Base-by-base conservation (phyloP, 768 basidiomycete species). In the Leccinum broughii region DNA sequence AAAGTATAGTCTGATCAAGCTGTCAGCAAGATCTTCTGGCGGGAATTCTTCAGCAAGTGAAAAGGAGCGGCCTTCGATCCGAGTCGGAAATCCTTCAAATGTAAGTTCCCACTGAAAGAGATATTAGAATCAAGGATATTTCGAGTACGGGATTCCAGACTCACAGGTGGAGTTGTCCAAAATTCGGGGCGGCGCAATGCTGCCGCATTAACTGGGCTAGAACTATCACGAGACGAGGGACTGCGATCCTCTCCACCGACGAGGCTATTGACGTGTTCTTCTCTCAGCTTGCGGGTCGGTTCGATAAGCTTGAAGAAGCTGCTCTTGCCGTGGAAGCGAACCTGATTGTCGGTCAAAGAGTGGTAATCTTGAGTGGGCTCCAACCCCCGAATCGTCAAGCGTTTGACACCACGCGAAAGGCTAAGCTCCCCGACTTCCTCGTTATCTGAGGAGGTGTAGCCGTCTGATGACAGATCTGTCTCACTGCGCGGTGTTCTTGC, bases 1-100 rank as follows among this genome's bases (percentile, higher is more conserved):
- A 65, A 96, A 96, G 70, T 85, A 94, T 30, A 87, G 76, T 41
- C 83, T 75, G 63, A 95, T 83, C 32, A 97, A 78, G 17, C 64
- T 69, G 30, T 73, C 67, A 8, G 81, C 81, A 17, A 93, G 82
- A 59, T 88, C 86, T 15, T 73, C 67, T 0, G 90, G 83, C 41
- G 92, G 93, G 52, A 90, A 87, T 68, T 69, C 62, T n/a, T 77
- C 72, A 46, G 70, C 62, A 15, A 81, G 64, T 60, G 78, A 70
- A 49, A 68, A 63, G 51, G 73, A 68, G 57, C 81, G 61, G 20
- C 57, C 44, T 5, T 68, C 60, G 3, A 64, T 60, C 37, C 67
- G 67, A 46, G 69, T 63, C 63, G 74, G 74, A 54, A 75, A 72
- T 20, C 81, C 79, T 71, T 87, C 86, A 67, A 80, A 86, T 28